phyloP scores from a whole-genome alignment of 495 filamentous ascomycete species.

The Peziza echinospora region DNA sequence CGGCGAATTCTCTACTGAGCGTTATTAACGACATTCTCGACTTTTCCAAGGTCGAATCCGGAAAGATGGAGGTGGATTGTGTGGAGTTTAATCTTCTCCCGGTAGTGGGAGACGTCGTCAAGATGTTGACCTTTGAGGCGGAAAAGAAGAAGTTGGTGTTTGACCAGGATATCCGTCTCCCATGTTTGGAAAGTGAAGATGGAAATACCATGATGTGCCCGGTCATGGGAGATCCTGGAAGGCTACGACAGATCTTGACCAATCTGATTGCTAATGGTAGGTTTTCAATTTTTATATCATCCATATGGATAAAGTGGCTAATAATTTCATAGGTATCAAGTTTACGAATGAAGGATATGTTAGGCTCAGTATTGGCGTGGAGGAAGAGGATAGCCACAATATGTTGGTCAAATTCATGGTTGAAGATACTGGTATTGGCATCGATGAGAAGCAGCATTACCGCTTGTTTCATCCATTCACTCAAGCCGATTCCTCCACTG shows the following conservation, averaged over 20 bases:
- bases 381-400: slow-evolving; percentile 27
- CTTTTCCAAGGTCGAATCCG: slow-evolving; percentile 70
- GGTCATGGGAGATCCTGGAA: slow-evolving; percentile 54
- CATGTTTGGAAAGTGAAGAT: slow-evolving; percentile 9
- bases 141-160: slow-evolving; percentile 29
- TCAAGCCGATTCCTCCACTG: slow-evolving; percentile 61
- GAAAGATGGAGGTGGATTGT: slow-evolving; percentile 48
- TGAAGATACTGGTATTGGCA: slow-evolving; percentile 67
- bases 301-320: not conserved
- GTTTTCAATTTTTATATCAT: not conserved
- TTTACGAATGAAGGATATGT: slow-evolving; percentile 59
- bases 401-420: slow-evolving; percentile 40
- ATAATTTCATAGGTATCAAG: slow-evolving; percentile 29
- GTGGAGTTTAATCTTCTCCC: slow-evolving; percentile 57
- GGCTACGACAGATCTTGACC: slow-evolving; percentile 62
- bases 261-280: slow-evolving; percentile 56
- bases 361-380: slow-evolving; percentile 28
- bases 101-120: slow-evolving; percentile 47
- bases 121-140: slow-evolving; percentile 33
- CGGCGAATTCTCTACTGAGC: slow-evolving; percentile 57
- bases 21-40: slow-evolving; percentile 84
- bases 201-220: not conserved
- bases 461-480: slow-evolving; percentile 69
- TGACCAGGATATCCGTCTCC: slow-evolving; percentile 9
- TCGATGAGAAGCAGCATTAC: slow-evolving; percentile 48